These are phyloP conservation scores for Acacia acuminata DNA, from an alignment of 306 rosid species.

Conservation along the genomic window DNA sequence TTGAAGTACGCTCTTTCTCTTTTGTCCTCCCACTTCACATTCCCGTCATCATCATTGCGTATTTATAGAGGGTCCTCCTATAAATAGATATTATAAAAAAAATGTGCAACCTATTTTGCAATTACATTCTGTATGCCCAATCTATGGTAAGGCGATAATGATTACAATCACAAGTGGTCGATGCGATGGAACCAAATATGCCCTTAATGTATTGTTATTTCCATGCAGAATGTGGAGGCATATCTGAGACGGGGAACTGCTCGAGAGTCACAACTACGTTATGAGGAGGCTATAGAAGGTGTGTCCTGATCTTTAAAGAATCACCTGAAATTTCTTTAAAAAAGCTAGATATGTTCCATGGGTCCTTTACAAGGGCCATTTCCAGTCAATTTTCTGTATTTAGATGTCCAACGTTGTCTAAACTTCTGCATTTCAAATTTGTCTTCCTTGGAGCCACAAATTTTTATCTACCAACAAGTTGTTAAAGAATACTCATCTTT, in stretches of 20 bases:
- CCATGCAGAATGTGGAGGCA: slow-evolving; percentile 85
- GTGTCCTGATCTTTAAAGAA: slow-evolving; percentile 21
- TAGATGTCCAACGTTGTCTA: not conserved
- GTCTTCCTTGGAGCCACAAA: not conserved
- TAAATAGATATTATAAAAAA: too few species aligned
- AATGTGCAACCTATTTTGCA: too few species aligned
- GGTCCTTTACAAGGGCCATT: not conserved
- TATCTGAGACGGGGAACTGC: slow-evolving; percentile 90
- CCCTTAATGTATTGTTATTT: not conserved
- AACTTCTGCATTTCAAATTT: not conserved
- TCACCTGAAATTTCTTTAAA: not conserved
- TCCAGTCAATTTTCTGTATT: not conserved
- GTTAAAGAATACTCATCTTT: too few species aligned
- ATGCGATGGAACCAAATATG: too few species aligned
- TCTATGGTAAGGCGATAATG: too few species aligned
- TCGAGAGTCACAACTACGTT: slow-evolving; percentile 63
- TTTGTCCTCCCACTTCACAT: too few species aligned
- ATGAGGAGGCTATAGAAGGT: slow-evolving; percentile 80
- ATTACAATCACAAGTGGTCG: too few species aligned
- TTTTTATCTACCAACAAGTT: not conserved
- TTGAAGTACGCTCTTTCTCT: too few species aligned
- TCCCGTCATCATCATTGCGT: too few species aligned
- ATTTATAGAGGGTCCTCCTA: too few species aligned
- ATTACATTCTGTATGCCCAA: too few species aligned
- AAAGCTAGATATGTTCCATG: not conserved